Evolutionary conservation across 108 stramenopile genomes (phyloP).

Genomic region (Pelagomonas calceolata): DNA sequence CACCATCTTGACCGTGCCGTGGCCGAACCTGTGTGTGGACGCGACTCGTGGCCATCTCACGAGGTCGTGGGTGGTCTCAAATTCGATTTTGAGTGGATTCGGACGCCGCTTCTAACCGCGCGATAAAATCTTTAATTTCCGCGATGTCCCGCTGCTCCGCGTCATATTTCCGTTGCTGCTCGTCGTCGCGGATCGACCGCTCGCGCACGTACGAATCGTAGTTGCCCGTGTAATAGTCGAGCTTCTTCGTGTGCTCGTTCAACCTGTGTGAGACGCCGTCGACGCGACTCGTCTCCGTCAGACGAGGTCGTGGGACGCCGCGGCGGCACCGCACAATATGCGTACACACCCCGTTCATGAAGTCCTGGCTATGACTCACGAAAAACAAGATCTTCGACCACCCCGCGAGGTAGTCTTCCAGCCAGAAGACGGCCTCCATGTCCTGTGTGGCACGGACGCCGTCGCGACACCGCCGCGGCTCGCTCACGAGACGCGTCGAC

Average conservation of each 20-base stretch:
- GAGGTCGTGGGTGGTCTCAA: too few species aligned
- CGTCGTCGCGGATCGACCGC: constrained; percentile 84
- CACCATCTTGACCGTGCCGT: constrained; percentile 87
- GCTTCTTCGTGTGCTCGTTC: constrained; percentile 73
- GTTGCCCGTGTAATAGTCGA: constrained; percentile 89
- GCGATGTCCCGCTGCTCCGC: constrained; percentile 93
- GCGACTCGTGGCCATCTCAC: too few species aligned
- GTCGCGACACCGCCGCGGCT: too few species aligned
- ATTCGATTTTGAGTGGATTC: too few species aligned
- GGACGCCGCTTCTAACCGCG: too few species aligned
- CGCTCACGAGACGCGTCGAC: too few species aligned
- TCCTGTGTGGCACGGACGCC: too few species aligned
- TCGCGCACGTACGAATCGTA: constrained; percentile 89
- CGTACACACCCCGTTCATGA: constrained; percentile 94
- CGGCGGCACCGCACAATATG: constrained; percentile 86
- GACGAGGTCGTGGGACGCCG: too few species aligned
- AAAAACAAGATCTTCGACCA: constrained; percentile 88
- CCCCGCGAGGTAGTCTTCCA: constrained; percentile 84
- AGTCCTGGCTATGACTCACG: constrained; percentile 94
- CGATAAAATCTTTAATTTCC: constrained; percentile 79
- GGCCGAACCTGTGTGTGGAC: too few species aligned
- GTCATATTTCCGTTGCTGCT: constrained; percentile 85
- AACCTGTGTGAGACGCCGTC: too few species aligned
- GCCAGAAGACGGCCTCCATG: constrained; percentile 98
- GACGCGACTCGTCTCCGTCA: too few species aligned